These are phyloP conservation scores for Rasamsonia emersonii DNA, from an alignment of 2,329 filamentous ascomycete species.

Conservation along the genomic window DNA sequence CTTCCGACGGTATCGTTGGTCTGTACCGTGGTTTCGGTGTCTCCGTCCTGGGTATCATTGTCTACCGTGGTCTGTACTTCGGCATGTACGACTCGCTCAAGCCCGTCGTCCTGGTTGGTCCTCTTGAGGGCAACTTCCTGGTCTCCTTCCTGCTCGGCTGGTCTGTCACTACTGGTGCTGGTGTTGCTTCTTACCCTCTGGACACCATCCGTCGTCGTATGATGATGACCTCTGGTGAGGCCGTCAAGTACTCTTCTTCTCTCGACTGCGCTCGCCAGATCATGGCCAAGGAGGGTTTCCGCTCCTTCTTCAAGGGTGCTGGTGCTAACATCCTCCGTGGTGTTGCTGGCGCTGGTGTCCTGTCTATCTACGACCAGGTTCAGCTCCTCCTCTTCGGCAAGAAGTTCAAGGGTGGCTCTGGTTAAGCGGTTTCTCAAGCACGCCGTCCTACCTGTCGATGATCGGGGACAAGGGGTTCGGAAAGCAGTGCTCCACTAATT, in stretches of 20 bases:
- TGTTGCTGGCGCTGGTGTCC: conserved; percentile 99
- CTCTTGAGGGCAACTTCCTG: conserved; percentile 96
- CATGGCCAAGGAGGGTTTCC: conserved; percentile 90
- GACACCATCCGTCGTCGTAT: conserved; percentile 99
- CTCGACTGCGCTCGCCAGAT: conserved; percentile 95
- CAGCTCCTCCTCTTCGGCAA: conserved; percentile 99
- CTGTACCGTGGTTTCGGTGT: conserved; percentile 99
- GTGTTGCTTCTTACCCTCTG: conserved; percentile 99
- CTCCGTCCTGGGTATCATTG: conserved; percentile 96
- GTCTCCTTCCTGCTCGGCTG: conserved; percentile 98
- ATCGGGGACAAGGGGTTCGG: conserved; percentile 2
- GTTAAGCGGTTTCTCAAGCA: conserved; percentile 25
- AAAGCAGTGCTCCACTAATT: conserved; percentile 18
- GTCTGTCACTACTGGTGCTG: conserved; percentile 98
- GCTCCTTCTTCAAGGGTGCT: conserved; percentile 99
- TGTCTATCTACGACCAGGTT: conserved; percentile 99
- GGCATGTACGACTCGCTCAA: conserved; percentile 99
- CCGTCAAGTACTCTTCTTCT: conserved; percentile 99
- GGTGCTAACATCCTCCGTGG: conserved; percentile 99
- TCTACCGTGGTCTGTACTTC: conserved; percentile 99
- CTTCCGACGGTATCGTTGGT: conserved; percentile 96
- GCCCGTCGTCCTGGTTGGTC: conserved; percentile 87
- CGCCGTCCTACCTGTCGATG: not conserved
- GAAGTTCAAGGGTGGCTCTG: conserved; percentile 69
- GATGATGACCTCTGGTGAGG: conserved; percentile 98